phyloP scores from a whole-genome alignment of 768 basidiomycete species.

The Amanita polypyramis region DNA sequence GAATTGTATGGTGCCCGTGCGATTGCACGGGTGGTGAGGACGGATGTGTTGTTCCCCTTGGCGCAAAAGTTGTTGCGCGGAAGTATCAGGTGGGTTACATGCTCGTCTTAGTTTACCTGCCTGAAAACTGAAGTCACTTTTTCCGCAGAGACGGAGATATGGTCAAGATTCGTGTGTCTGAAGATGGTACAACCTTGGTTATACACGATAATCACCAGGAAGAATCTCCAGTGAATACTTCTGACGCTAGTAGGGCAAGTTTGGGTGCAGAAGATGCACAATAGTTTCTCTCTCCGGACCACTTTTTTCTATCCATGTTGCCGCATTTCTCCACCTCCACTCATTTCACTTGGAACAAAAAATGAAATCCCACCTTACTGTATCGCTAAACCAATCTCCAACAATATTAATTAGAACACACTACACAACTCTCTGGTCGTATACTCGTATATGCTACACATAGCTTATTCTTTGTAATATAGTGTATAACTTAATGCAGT shows the following conservation, averaged over 20 bases:
- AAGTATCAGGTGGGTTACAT: constrained; percentile 49
- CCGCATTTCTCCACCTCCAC: neutral
- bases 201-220: constrained; percentile 54
- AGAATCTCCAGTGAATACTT: constrained; percentile 26
- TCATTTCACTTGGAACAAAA: no score
- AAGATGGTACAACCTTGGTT: constrained; percentile 31
- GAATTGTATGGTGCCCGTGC: constrained; percentile 81
- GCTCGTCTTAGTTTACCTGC: neutral
- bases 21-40: constrained; percentile 78
- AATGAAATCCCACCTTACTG: neutral
- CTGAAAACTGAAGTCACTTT: neutral
- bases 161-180: constrained; percentile 41
- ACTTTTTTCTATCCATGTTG: neutral
- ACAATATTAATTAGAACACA: no score
- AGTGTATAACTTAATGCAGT: neutral
- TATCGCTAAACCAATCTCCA: neutral
- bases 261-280: neutral
- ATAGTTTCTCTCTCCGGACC: neutral
- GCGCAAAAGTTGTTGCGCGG: constrained; percentile 75
- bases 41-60: constrained; percentile 72
- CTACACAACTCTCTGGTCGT: no score
- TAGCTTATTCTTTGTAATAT: neutral
- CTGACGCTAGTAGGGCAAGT: neutral
- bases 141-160: constrained; percentile 51
- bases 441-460: neutral